Evolutionary conservation across 331 rosid genomes (phyloP), one percentile per base, ranked within the genome.

Genomic region (Phaseolus coccineus): DNA sequence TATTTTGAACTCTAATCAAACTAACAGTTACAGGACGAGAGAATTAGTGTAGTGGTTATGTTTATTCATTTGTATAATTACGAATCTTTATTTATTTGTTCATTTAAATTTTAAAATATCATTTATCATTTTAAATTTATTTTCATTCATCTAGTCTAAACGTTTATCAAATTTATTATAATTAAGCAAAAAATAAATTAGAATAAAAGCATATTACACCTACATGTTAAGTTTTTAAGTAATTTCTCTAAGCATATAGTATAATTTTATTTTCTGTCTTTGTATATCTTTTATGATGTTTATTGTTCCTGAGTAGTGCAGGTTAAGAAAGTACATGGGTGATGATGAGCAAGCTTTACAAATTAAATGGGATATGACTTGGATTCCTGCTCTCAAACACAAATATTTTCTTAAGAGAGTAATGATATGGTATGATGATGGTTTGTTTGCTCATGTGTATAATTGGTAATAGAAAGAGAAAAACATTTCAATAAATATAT

Each of bases 301-400:
- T 6, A 10, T 25, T 35, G 44, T n/a, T 44, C 14, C 59, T 78
- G 42, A 52, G 7, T 37, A 44, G 27, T 77, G 84, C 89, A 92
- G 97, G 90, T 56, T 65, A 86, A 89, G 83, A 83, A 87, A 64
- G 65, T 87, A 37, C 88, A 68, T 73, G 90, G 84, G 73, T 89
- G 88, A 92, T 63, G 24, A 14, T 61, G 5, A 6, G 66, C 76
- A 84, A 61, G 67, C 14, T 67, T 50, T 35, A 6, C 55, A 57
- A 65, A 67, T 15, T 39, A 68, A 74, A 80, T 30, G 78, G 73
- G 42, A 16, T 46, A 44, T 73, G 63, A 74, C 30, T 64, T n/a
- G 8, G 31, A 65, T 67, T 35, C n/a, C 3, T 77, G 77, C 22
- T 74, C 56, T 77, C 42, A 37, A 8, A 16, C 14, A 24, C 8